Evolutionary conservation across 1,139 yeast species (phyloP).

Genomic region (Pichia sp.): DNA sequence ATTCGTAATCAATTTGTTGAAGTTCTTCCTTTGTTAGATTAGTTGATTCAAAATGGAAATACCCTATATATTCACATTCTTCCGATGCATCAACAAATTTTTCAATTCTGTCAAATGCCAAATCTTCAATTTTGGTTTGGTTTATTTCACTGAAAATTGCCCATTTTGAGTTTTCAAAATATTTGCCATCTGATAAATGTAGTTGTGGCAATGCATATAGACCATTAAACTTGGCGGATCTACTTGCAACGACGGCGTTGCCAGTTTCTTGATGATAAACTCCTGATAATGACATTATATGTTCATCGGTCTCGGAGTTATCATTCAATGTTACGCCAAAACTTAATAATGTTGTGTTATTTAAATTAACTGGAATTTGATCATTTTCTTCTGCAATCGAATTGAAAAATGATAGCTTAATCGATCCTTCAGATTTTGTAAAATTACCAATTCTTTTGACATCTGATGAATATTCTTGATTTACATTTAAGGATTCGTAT

Average conservation of each 20-base stretch:
- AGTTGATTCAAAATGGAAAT: constrained; percentile 61
- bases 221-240: constrained; percentile 71
- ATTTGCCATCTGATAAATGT: constrained; percentile 34
- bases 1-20: constrained; percentile 61
- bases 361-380: constrained; percentile 11
- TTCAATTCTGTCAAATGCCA: constrained; percentile 31
- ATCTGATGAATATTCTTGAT: not conserved
- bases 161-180: constrained; percentile 37
- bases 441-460: constrained; percentile 26
- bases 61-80: constrained; percentile 67
- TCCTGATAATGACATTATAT: constrained; percentile 50
- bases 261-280: constrained; percentile 70
- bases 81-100: constrained; percentile 33
- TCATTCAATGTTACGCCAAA: constrained; percentile 31
- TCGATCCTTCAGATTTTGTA: constrained; percentile 22
- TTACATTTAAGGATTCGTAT: not conserved
- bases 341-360: constrained; percentile 21
- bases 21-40: constrained; percentile 47
- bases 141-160: constrained; percentile 38
- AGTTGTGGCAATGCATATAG: constrained; percentile 53
- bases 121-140: constrained; percentile 35
- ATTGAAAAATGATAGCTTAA: constrained; percentile 15
- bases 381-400: constrained; percentile 7
- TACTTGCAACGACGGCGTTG: constrained; percentile 53
- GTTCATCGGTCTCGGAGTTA: constrained; percentile 38